A percentile compares a stretch with the other conserved stretches of the same genome.
These are phyloP conservation scores for Globisporangium polare DNA, from an alignment of 352 stramenopile genomes.

Conservation along the genomic window DNA sequence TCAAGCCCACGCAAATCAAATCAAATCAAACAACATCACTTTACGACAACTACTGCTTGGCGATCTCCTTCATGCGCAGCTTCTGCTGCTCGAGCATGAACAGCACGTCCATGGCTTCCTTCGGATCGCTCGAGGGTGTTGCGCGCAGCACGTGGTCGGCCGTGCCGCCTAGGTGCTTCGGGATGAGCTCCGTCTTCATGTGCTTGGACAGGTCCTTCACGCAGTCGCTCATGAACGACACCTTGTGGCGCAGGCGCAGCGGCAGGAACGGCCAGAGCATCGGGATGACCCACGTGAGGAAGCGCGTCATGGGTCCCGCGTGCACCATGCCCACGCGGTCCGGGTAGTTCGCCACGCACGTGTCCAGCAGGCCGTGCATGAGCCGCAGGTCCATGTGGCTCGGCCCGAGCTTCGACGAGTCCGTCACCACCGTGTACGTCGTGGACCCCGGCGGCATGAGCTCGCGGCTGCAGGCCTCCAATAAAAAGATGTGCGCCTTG, in stretches of 20 bases:
- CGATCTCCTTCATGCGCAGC: slow-evolving; percentile 34
- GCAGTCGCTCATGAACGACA: slow-evolving; percentile 60
- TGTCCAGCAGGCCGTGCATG: slow-evolving; percentile 58
- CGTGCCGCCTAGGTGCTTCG: slow-evolving; percentile 43
- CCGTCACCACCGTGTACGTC: slow-evolving; percentile 60
- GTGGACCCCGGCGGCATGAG: slow-evolving; percentile 56
- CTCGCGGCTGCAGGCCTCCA: slow-evolving; percentile 46
- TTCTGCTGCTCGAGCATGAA: slow-evolving; percentile 60
- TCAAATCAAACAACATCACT: too few species aligned
- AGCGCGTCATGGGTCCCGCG: slow-evolving; percentile 48
- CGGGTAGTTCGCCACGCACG: slow-evolving; percentile 61
- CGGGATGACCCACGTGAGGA: slow-evolving; percentile 45
- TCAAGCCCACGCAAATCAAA: too few species aligned
- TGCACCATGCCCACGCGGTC: slow-evolving; percentile 62
- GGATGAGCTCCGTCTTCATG: slow-evolving; percentile 54
- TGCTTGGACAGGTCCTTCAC: slow-evolving; percentile 50
- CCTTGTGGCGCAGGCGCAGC: slow-evolving; percentile 41
- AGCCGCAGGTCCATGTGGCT: slow-evolving; percentile 52
- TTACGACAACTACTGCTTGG: too few species aligned
- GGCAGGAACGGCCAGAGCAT: slow-evolving; percentile 64
- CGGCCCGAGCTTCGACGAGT: slow-evolving; percentile 43
- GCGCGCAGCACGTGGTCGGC: slow-evolving; percentile 35
- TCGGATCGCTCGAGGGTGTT: slow-evolving; percentile 15
- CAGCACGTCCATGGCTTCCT: slow-evolving; percentile 36
- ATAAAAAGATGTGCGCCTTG: slow-evolving; percentile 51